These are phyloP conservation scores for Penicillium fimorum DNA, from an alignment of 495 filamentous ascomycete species.

Conservation along the genomic window DNA sequence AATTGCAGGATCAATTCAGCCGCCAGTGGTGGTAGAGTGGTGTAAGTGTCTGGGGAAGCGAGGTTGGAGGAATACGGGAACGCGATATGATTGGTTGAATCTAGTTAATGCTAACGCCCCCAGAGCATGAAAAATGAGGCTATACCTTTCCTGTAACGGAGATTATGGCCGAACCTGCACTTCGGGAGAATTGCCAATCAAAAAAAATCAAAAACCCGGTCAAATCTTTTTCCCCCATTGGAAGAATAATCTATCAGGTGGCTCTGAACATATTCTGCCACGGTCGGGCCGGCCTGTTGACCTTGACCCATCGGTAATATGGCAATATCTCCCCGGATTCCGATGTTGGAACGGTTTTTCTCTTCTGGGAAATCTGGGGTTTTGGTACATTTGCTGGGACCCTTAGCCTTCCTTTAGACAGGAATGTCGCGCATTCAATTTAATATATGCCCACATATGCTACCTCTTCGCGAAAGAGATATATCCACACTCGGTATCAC, in stretches of 20 bases:
- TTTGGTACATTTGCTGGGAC: not conserved
- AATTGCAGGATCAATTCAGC: slow-evolving; percentile 1
- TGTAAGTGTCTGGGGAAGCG: slow-evolving; percentile 21
- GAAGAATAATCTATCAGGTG: not conserved
- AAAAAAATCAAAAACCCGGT: not conserved
- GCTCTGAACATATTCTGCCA: not conserved
- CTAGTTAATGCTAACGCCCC: slow-evolving; percentile 6
- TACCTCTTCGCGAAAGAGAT: not conserved
- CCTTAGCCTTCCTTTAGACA: not conserved
- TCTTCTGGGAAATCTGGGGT: not conserved
- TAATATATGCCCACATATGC: not conserved
- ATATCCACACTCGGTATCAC: not conserved
- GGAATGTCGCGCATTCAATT: not conserved
- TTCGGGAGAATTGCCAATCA: not conserved
- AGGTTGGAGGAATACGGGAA: not conserved
- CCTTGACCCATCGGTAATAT: not conserved
- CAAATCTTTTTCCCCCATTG: not conserved
- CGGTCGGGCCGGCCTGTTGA: not conserved
- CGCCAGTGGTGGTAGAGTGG: not conserved
- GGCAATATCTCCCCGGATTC: not conserved
- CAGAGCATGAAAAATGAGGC: slow-evolving; percentile 3
- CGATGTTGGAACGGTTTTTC: not conserved
- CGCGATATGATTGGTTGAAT: slow-evolving; percentile 14
- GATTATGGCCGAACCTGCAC: not conserved
- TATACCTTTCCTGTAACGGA: slow-evolving; percentile 6